These are phyloP conservation scores for Phytophthora litchii DNA, from an alignment of 352 stramenopile genomes.

Conservation along the genomic window DNA sequence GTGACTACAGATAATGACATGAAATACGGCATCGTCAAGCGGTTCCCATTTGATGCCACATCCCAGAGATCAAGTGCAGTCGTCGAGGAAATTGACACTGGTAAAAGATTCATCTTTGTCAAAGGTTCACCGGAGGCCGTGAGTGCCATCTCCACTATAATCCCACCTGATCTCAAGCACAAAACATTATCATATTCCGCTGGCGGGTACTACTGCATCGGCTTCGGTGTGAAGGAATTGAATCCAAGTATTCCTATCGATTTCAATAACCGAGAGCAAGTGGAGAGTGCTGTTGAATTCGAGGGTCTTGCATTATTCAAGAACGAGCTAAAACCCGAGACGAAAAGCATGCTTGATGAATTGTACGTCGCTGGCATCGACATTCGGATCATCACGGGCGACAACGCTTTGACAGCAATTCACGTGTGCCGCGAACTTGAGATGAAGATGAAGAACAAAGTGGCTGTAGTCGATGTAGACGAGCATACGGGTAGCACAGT, in stretches of 20 bases:
- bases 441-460: conserved; percentile 46
- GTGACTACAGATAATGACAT: no score
- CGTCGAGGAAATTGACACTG: conserved; percentile 42
- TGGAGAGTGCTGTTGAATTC: conserved; percentile 71
- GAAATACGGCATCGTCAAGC: conserved; percentile 46
- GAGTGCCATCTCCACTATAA: conserved; percentile 26
- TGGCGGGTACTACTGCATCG: conserved; percentile 73
- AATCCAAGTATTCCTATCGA: conserved; percentile 10
- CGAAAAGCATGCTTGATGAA: conserved; percentile 62
- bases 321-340: conserved; percentile 84
- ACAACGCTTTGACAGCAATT: conserved; percentile 63
- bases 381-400: conserved; percentile 82
- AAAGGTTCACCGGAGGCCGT: conserved; percentile 63
- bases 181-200: conserved; percentile 50
- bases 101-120: conserved; percentile 47
- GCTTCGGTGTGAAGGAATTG: conserved; percentile 44
- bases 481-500: conserved; percentile 18
- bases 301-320: conserved; percentile 82
- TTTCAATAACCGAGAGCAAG: conserved; percentile 33
- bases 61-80: conserved; percentile 57
- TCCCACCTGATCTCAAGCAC: conserved; percentile 59
- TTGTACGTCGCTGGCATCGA: conserved; percentile 68
- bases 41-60: conserved; percentile 56
- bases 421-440: conserved; percentile 47
- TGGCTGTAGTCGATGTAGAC: conserved; percentile 51